phyloP scores from a whole-genome alignment of 2,329 filamentous ascomycete species.

The Paecilomyces sp. region DNA sequence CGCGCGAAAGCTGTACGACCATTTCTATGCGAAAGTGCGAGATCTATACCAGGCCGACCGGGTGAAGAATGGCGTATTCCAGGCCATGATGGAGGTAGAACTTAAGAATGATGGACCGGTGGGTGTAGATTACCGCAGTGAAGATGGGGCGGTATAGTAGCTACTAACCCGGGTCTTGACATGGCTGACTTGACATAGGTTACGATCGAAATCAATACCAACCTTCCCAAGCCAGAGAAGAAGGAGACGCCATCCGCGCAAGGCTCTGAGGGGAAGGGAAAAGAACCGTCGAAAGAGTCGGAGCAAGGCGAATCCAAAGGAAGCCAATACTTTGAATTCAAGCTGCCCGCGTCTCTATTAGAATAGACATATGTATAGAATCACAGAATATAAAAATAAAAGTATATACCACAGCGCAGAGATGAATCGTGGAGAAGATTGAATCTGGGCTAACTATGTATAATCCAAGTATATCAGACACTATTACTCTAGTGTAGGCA shows the following conservation, averaged over 20 bases:
- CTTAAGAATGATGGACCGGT: constrained; percentile 79
- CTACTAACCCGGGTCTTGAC: neutral
- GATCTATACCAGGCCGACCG: constrained; percentile 63
- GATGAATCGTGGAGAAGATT: too few species aligned
- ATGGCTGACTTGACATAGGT: constrained; percentile 19
- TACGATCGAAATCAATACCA: constrained; percentile 42
- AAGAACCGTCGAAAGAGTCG: constrained; percentile 4
- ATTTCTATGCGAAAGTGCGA: constrained; percentile 72
- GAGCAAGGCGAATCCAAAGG: constrained; percentile 3
- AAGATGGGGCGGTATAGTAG: constrained; percentile 47
- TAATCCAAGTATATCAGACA: neutral
- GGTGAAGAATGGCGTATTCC: constrained; percentile 94
- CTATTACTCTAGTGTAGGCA: neutral
- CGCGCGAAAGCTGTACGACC: constrained; percentile 73
- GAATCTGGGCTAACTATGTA: too few species aligned
- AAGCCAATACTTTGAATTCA: constrained; percentile 10
- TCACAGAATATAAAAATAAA: neutral
- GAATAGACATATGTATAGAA: constrained; percentile 9
- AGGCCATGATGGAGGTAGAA: constrained; percentile 97
- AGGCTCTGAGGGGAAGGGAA: constrained; percentile 2
- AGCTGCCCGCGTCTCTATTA: constrained; percentile 15
- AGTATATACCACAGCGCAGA: neutral
- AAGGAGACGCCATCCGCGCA: neutral
- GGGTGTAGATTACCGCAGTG: constrained; percentile 53
- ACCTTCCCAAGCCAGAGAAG: constrained; percentile 32